Percentiles rank a stretch among this genome's conserved stretches.
phyloP scores from a whole-genome alignment of 139 green algal species.

The Pleodorina starrii region DNA sequence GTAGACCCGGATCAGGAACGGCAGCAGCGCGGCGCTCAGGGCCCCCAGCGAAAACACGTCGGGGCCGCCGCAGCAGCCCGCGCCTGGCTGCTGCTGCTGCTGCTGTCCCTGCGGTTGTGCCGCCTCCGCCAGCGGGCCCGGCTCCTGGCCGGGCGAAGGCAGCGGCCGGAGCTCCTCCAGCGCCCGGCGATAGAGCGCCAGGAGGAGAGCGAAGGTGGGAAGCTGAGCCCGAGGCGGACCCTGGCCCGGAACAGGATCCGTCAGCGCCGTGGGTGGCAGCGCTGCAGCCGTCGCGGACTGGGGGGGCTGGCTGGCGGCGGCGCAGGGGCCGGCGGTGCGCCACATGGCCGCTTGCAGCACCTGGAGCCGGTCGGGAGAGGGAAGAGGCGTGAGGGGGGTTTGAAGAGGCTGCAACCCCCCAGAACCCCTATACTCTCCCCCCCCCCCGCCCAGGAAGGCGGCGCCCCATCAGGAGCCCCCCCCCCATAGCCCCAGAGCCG shows the following conservation, averaged over 20 bases:
- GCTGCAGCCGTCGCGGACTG: too few relatives aligned
- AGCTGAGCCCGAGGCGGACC: too few relatives aligned
- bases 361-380: too few relatives aligned
- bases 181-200: not conserved
- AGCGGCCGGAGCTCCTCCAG: not conserved
- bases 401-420: too few relatives aligned
- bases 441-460: too few relatives aligned
- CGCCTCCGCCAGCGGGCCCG: not conserved
- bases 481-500: not conserved
- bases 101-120: not conserved
- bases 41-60: not conserved
- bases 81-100: conserved; percentile 19
- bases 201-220: not conserved
- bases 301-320: too few relatives aligned
- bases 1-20: conserved; percentile 49
- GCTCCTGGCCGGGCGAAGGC: not conserved
- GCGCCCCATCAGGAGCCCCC: too few relatives aligned
- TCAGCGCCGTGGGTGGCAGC: too few relatives aligned
- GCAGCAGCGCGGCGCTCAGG: conserved; percentile 38
- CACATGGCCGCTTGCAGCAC: not conserved
- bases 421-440: too few relatives aligned
- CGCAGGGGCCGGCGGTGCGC: not conserved
- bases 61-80: not conserved
- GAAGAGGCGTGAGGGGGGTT: too few relatives aligned
- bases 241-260: too few relatives aligned